Conservation (phyloP, 306 rosid genomes). For the Pachyrhizus erosus region DNA sequence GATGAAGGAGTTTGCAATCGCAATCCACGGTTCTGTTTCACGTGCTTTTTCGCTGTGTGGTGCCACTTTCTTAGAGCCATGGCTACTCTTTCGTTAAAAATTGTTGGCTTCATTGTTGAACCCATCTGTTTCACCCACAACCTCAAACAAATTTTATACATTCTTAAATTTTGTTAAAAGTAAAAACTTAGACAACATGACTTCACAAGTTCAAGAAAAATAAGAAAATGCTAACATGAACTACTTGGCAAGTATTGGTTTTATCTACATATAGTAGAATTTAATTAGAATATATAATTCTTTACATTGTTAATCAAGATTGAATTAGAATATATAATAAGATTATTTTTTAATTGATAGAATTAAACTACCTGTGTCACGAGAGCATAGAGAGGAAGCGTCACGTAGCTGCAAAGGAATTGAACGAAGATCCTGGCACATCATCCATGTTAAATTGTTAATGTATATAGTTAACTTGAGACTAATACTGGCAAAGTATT, state of each 20-base stretch:
- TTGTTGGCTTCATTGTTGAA: constrained; percentile 70
- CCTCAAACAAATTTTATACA: neutral
- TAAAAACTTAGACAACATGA: no score
- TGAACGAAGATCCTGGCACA: neutral
- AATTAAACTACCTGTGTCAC: neutral
- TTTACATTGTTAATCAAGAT: no score
- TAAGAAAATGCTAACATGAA: no score
- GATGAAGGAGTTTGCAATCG: constrained; percentile 51
- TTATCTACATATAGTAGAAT: no score
- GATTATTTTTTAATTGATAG: no score
- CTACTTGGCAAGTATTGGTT: no score
- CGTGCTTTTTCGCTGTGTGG: constrained; percentile 60
- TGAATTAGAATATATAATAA: no score
- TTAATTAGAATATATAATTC: no score
- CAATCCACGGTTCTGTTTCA: constrained; percentile 59
- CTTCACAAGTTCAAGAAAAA: no score
- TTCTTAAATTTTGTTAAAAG: neutral
- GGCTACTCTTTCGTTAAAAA: constrained; percentile 75
- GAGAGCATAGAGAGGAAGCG: constrained; percentile 1
- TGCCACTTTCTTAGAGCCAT: constrained; percentile 75
- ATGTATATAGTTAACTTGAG: neutral
- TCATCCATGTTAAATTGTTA: neutral
- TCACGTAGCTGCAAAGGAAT: constrained; percentile 17
- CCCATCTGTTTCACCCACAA: constrained; percentile 69
- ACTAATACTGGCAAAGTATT: neutral